phyloP scores from a whole-genome alignment of 2,329 filamentous ascomycete genomes.

The Tolypocladium inflatum region DNA sequence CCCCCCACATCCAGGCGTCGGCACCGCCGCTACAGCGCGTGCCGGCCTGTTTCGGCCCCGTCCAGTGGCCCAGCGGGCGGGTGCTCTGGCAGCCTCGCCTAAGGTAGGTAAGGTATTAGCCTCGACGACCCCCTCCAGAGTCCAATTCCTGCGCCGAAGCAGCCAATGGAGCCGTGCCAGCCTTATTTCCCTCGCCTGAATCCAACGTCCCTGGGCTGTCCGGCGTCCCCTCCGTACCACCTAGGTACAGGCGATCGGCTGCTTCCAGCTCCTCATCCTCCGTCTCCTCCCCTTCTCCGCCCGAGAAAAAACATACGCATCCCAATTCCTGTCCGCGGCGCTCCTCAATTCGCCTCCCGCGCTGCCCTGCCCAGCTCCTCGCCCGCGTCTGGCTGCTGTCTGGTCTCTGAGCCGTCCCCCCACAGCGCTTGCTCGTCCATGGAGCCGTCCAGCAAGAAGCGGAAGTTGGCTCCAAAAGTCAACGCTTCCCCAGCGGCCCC shows the following conservation, averaged over 20 bases:
- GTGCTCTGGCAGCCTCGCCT: slow-evolving; percentile 16
- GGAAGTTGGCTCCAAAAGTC: slow-evolving; percentile 34
- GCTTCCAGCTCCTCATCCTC: background rate
- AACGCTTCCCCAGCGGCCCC: slow-evolving; percentile 17
- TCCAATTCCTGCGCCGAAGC: slow-evolving; percentile 8
- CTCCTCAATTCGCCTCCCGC: background rate
- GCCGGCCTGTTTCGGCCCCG: background rate
- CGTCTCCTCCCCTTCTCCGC: background rate
- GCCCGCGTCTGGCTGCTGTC: background rate
- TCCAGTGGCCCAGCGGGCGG: background rate
- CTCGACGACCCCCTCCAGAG: slow-evolving; percentile 11
- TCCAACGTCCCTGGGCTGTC: slow-evolving; percentile 2
- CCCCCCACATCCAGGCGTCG: slow-evolving; percentile 9
- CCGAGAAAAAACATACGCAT: background rate
- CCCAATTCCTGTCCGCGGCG: background rate
- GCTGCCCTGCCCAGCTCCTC: background rate
- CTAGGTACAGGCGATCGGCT: background rate
- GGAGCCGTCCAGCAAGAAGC: slow-evolving; percentile 33
- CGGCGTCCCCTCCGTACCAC: background rate
- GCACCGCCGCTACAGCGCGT: background rate
- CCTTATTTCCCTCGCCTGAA: slow-evolving; percentile 15
- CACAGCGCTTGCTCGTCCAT: slow-evolving; percentile 17
- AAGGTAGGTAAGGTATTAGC: no score
- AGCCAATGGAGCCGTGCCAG: slow-evolving; percentile 10
- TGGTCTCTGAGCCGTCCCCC: slow-evolving; percentile 6